Base-by-base conservation (phyloP, 1,139 yeast species). In the Nakaseomyces uthaithaninus region DNA sequence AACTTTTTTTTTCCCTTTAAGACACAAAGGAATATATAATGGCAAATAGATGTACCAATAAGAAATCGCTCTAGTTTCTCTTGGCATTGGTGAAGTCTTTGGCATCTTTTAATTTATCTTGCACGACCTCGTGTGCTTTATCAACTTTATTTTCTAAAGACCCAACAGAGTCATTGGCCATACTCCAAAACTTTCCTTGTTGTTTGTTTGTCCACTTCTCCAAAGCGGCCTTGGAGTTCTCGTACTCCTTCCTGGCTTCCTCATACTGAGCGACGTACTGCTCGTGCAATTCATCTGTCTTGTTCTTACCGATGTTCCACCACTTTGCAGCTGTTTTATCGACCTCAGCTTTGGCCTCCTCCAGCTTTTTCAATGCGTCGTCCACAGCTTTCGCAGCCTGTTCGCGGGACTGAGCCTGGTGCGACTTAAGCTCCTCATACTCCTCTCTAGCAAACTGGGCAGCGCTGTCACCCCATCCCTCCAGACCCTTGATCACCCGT, bases 391-490 rank as follows among this genome's bases (percentile, higher is more conserved):
- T 41, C 12, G 45, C 40, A 3, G 50, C 45, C 23, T 44, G 45
- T 6, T 46, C 39, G 33, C 46, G 45, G 15, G 47, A 37, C 6
- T 50, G 42, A 15, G 43, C 36, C 9, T 44, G 37, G n/a, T 41
- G 38, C 22, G 45, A 39, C 23, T 45, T 51, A n/a, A 53, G 46
- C 10, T 64, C 64, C 7, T 63, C 64, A 30, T 57, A 53, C 47
- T 67, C 68, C 19, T 69, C 74, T 22, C 54, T 53, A 3, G 73
- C 67, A 43, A 66, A 60, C 24, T 56, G 62, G 16, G 63, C 54
- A 3, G 72, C 73, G 36, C 58, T 52, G 37, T 66, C 69, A 18
- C 74, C 72, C 71, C 72, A 69, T 6, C 73, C 73, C 43, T 64
- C 57, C 6, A 67, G 53, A 2, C 67, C 58, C 17, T 53, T 52